phyloP scores from a whole-genome alignment of 306 rosid species.

The Aeschynomene evenia region DNA sequence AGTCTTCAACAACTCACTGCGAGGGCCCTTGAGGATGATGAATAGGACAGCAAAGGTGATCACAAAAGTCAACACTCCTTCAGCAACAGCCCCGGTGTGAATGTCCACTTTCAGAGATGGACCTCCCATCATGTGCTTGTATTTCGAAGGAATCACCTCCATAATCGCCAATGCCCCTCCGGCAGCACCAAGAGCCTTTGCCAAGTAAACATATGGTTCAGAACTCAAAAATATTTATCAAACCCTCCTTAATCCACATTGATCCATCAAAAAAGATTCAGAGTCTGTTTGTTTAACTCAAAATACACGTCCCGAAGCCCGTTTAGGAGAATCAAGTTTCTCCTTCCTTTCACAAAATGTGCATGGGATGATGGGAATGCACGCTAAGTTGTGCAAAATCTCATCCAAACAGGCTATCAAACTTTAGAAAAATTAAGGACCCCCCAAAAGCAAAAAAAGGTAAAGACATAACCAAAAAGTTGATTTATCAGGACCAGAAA shows the following conservation, averaged over 20 bases:
- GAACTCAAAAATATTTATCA: background rate
- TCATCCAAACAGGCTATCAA: background rate
- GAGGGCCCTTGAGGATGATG: slow-evolving; percentile 75
- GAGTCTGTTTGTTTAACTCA: no score
- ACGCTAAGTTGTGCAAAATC: no score
- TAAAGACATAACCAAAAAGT: background rate
- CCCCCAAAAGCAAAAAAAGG: background rate
- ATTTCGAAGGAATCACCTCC: slow-evolving; percentile 62
- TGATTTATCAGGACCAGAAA: background rate
- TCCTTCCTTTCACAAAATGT: no score
- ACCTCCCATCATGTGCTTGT: slow-evolving; percentile 77
- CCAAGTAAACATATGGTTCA: background rate
- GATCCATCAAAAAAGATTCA: background rate
- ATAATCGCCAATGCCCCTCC: slow-evolving; percentile 76
- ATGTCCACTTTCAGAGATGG: slow-evolving; percentile 85
- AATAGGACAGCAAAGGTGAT: slow-evolving; percentile 69
- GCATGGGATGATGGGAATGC: no score
- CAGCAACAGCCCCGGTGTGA: slow-evolving; percentile 80
- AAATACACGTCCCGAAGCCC: no score
- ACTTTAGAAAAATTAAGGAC: background rate
- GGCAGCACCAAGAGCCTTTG: slow-evolving; percentile 80
- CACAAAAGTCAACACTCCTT: slow-evolving; percentile 74
- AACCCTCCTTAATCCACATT: slow-evolving; percentile 1
- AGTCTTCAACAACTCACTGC: slow-evolving; percentile 48
- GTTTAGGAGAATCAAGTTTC: no score